Conservation (phyloP, 2,329 filamentous ascomycete species). For the Leptographium wingfieldii region DNA sequence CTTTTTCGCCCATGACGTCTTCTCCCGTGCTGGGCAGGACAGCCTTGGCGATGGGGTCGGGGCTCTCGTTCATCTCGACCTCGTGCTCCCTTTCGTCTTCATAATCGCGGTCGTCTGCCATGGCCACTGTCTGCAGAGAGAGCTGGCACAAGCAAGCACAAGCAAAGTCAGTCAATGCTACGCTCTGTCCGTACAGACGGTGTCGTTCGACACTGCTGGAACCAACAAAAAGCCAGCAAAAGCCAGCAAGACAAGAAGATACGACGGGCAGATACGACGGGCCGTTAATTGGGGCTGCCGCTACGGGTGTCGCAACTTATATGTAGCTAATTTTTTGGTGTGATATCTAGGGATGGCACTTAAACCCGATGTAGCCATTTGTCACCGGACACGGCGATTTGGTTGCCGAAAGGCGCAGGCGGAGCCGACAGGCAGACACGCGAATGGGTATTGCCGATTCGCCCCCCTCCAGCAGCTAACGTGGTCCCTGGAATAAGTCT, state of each 20-base stretch:
- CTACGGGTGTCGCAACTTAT: neutral
- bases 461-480: too few species aligned
- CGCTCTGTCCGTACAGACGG: neutral
- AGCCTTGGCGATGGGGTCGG: conserved; percentile 10
- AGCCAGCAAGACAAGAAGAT: neutral
- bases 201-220: too few species aligned
- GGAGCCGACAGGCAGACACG: neutral
- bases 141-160: neutral
- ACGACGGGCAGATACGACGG: neutral
- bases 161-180: neutral
- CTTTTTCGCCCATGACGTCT: conserved; percentile 12
- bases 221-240: neutral
- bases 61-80: conserved; percentile 8
- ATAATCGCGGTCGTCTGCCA: conserved; percentile 8
- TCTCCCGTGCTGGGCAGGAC: conserved; percentile 1
- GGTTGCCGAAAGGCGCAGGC: neutral
- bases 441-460: neutral
- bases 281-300: neutral
- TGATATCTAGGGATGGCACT: neutral
- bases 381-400: neutral
- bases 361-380: neutral
- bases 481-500: neutral
- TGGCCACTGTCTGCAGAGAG: neutral
- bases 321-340: neutral
- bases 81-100: conserved; percentile 11